phyloP scores from a whole-genome alignment of 2,329 filamentous ascomycete species.

The Metarhizium robertsii region DNA sequence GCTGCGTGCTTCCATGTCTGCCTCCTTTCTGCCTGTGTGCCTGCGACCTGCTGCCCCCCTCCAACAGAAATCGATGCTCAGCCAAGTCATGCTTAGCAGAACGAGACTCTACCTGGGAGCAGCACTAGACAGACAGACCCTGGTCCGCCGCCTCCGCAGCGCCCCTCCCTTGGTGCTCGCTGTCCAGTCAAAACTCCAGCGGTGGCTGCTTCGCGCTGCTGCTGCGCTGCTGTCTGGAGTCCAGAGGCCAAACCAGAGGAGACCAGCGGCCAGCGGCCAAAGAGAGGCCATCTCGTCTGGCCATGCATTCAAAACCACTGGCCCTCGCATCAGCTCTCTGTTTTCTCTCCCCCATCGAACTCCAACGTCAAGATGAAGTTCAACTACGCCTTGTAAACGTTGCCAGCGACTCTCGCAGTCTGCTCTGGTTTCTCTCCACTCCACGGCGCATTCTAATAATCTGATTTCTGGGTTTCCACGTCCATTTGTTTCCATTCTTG shows the following conservation, averaged over 20 bases:
- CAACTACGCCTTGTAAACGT: constrained; percentile 40
- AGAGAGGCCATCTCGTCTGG: background rate
- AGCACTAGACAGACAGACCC: background rate
- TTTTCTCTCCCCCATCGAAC: constrained; percentile 37
- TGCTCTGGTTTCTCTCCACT: constrained; percentile 36
- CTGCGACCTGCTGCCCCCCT: background rate
- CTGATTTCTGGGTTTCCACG: constrained; percentile 10
- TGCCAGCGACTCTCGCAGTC: constrained; percentile 46
- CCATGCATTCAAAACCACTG: constrained; percentile 22
- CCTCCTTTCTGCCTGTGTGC: background rate
- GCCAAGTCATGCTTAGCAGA: background rate
- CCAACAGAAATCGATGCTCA: background rate
- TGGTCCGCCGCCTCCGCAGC: background rate
- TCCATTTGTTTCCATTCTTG: constrained; percentile 8
- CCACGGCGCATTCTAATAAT: constrained; percentile 24
- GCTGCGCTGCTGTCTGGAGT: background rate
- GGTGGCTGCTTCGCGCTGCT: background rate
- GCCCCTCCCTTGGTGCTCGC: background rate
- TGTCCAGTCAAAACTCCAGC: background rate
- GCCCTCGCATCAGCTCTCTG: constrained; percentile 4
- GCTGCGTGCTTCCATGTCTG: background rate
- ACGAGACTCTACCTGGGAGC: background rate
- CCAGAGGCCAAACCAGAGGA: too few species aligned
- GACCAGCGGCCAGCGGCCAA: background rate
- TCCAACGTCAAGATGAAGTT: constrained; percentile 42